A percentile compares a stretch with the other conserved stretches of the same genome.
These are phyloP conservation scores for Chytriomyces hyalinus DNA, from an alignment of 192 early-diverging fungal genomes.

Conservation along the genomic window DNA sequence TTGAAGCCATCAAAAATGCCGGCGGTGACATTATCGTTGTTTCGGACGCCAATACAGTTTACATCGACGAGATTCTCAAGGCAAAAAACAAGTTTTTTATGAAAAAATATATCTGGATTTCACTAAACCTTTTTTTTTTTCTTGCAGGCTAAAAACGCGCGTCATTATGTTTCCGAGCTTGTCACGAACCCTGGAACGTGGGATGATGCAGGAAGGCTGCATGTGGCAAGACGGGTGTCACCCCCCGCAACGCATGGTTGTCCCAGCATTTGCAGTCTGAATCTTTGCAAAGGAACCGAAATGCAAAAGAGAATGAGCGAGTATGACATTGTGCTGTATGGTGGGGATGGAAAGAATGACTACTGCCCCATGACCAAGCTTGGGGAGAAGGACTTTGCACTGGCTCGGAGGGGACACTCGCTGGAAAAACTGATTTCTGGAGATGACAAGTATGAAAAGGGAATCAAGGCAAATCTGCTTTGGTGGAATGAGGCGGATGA, in stretches of 20 bases:
- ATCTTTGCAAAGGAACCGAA: constrained; percentile 48
- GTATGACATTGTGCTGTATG: constrained; percentile 41
- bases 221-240: constrained; percentile 18
- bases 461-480: constrained; percentile 17
- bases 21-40: constrained; percentile 41
- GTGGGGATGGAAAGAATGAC: constrained; percentile 50
- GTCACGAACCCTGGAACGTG: constrained; percentile 47
- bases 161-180: constrained; percentile 41
- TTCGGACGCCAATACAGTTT: constrained; percentile 50
- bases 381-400: constrained; percentile 15
- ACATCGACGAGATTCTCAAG: constrained; percentile 48
- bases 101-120: no score
- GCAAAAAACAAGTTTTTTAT: not conserved
- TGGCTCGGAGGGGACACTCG: constrained; percentile 30
- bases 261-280: constrained; percentile 37
- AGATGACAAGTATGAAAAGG: constrained; percentile 2
- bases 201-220: constrained; percentile 27
- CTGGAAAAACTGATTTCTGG: constrained; percentile 24
- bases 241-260: constrained; percentile 34
- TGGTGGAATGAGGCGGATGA: constrained; percentile 39
- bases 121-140: not conserved
- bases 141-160: constrained; percentile 36
- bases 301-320: constrained; percentile 23
- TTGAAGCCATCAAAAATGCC: constrained; percentile 28
- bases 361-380: constrained; percentile 49